These are phyloP conservation scores for Anthostomella pinea DNA, from an alignment of 2,329 filamentous ascomycete genomes.

Conservation along the genomic window DNA sequence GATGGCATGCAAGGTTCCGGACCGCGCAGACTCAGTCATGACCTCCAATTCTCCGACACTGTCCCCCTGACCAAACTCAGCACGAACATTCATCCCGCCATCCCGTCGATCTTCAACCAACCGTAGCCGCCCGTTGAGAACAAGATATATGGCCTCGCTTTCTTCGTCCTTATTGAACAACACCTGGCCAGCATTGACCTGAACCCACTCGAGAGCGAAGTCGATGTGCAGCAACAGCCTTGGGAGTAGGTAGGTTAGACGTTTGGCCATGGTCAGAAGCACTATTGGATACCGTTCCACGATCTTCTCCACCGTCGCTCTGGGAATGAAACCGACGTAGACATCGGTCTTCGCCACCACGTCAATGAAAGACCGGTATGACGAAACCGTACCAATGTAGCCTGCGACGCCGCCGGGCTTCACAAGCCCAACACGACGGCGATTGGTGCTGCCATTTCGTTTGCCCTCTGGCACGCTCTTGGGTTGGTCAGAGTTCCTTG, in stretches of 20 bases:
- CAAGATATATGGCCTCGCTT: conserved; percentile 97
- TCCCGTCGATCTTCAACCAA: conserved; percentile 79
- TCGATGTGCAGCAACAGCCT: conserved; percentile 93
- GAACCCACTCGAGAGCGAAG: conserved; percentile 97
- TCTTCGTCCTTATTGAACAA: conserved; percentile 93
- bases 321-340: conserved; percentile 91
- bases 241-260: conserved; percentile 84
- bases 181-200: conserved; percentile 91
- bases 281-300: conserved; percentile 92
- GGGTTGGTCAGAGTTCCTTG: conserved; percentile 34
- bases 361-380: conserved; percentile 93
- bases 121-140: conserved; percentile 87
- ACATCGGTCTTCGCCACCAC: conserved; percentile 97
- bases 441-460: conserved; percentile 39
- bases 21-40: conserved; percentile 87
- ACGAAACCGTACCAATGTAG: conserved; percentile 91
- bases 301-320: conserved; percentile 81
- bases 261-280: conserved; percentile 91
- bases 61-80: conserved; percentile 94
- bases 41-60: conserved; percentile 97
- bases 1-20: conserved; percentile 90
- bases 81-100: conserved; percentile 79
- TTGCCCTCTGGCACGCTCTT: conserved; percentile 34
- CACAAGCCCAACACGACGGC: conserved; percentile 79
- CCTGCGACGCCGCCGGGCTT: conserved; percentile 93